Percentiles rank a stretch among this genome's conserved stretches.
Evolutionary conservation across 2,329 filamentous ascomycete species (phyloP).

Genomic region (Colletotrichum eleusines): DNA sequence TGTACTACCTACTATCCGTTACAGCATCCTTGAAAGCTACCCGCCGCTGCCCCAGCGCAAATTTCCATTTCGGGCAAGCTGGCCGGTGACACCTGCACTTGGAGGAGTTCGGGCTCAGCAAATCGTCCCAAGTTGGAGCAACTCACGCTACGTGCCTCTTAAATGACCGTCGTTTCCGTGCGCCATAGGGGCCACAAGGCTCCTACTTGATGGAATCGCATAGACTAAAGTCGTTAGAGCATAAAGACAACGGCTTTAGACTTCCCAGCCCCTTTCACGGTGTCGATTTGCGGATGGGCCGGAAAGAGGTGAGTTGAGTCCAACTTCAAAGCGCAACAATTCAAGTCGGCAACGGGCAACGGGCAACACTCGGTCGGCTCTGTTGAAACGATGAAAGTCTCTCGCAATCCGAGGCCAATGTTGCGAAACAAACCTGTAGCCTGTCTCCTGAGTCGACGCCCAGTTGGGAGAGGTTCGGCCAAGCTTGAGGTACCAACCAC

Average conservation of each 20-base stretch:
- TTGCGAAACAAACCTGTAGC: slow-evolving; percentile 9
- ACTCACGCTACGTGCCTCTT: slow-evolving; percentile 21
- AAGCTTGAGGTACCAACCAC: background rate
- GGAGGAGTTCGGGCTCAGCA: slow-evolving; percentile 3
- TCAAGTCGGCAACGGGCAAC: slow-evolving; percentile 6
- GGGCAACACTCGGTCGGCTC: slow-evolving; percentile 5
- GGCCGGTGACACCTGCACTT: slow-evolving; percentile 6
- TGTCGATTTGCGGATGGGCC: slow-evolving; percentile 26
- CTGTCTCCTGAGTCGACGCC: slow-evolving; percentile 16
- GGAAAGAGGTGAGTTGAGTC: slow-evolving; percentile 16
- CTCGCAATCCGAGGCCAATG: slow-evolving; percentile 16
- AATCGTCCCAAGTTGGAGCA: slow-evolving; percentile 13
- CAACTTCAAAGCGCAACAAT: slow-evolving; percentile 18
- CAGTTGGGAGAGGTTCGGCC: slow-evolving; percentile 7
- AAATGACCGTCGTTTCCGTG: background rate
- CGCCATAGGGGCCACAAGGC: background rate
- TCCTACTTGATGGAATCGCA: slow-evolving; percentile 3
- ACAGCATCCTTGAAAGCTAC: slow-evolving; percentile 12
- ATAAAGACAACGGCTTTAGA: slow-evolving; percentile 9
- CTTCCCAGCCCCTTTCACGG: background rate
- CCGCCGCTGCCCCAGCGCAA: background rate
- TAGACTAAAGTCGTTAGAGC: slow-evolving; percentile 10
- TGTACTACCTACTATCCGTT: background rate
- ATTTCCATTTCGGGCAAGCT: slow-evolving; percentile 8
- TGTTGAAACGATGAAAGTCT: slow-evolving; percentile 24